Evolutionary conservation across 176 grass and related monocot species (phyloP).

Genomic region (Sorghum bicolor): Sorghum_bicolor_NCBIv3 NC_012873.2:7552501-7553000

Average conservation of each 20-base stretch:
- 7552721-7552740: slow-evolving; percentile 97
- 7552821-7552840: not conserved
- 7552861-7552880: not conserved
- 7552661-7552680: slow-evolving; percentile 61
- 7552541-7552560: not conserved
- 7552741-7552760: slow-evolving; percentile 5
- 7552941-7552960: too few relatives aligned
- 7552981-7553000: too few relatives aligned
- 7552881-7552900: not conserved
- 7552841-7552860: not conserved
- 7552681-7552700: slow-evolving; percentile 56
- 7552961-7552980: too few relatives aligned
- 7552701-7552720: slow-evolving; percentile 54
- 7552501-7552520: not conserved
- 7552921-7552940: not conserved
- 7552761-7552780: not conserved
- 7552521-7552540: not conserved
- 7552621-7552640: slow-evolving; percentile 52
- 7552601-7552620: slow-evolving; percentile 44
- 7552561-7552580: slow-evolving; percentile 26
- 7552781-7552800: not conserved
- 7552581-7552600: slow-evolving; percentile 33
- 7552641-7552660: slow-evolving; percentile 69
- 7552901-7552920: not conserved
- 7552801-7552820: not conserved